phyloP scores from a whole-genome alignment of 768 basidiomycete genomes.

The Boletus rubropictus region DNA sequence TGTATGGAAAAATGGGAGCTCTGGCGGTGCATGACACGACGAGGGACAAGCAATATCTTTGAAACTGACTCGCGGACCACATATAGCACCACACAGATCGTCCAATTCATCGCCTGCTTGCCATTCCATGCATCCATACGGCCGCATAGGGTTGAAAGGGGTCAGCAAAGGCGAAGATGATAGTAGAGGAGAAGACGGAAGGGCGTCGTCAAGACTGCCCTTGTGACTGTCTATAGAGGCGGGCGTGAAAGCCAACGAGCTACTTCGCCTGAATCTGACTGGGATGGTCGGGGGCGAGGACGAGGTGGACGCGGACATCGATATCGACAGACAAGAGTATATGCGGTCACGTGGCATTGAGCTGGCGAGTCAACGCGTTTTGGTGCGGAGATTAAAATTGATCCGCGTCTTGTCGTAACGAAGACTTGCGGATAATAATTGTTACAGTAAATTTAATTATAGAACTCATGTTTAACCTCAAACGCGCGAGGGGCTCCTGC shows the following conservation, averaged over 20 bases:
- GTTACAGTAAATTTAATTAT: too few species aligned
- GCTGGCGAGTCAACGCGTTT: conserved; percentile 30
- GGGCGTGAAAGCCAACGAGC: conserved; percentile 16
- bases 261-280: conserved; percentile 20
- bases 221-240: neutral
- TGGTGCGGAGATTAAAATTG: conserved; percentile 28
- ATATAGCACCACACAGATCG: neutral
- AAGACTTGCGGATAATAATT: too few species aligned
- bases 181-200: conserved; percentile 14
- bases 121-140: conserved; percentile 5
- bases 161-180: conserved; percentile 20
- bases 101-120: neutral
- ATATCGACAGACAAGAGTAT: conserved; percentile 23
- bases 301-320: conserved; percentile 21
- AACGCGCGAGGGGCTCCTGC: too few species aligned
- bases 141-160: conserved; percentile 9
- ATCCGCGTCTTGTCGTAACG: conserved; percentile 16
- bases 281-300: conserved; percentile 14
- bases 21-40: neutral
- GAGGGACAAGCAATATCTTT: conserved; percentile 1
- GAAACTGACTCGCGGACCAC: neutral
- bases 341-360: conserved; percentile 29
- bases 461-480: too few species aligned
- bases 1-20: neutral
- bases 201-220: neutral